Percentiles rank a stretch among this genome's conserved stretches.
These are phyloP conservation scores for Phytophthora uliginosa DNA, from an alignment of 352 stramenopile species.

Conservation along the genomic window DNA sequence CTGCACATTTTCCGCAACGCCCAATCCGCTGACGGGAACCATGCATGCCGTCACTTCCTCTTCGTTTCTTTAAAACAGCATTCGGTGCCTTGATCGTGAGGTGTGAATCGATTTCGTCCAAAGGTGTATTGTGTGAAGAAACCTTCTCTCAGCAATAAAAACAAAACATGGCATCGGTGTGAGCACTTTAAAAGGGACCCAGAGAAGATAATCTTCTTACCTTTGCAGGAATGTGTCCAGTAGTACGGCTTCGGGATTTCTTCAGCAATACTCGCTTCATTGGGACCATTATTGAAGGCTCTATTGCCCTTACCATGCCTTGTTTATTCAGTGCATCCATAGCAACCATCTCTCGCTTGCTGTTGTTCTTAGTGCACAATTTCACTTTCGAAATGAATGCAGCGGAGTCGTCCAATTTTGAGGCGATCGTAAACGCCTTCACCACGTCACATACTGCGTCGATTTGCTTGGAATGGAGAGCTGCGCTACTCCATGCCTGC, in stretches of 20 bases:
- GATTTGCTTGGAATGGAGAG: conserved; percentile 57
- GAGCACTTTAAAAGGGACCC: background rate
- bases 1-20: conserved; percentile 81
- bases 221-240: conserved; percentile 35
- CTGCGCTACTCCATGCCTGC: conserved; percentile 78
- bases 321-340: conserved; percentile 52
- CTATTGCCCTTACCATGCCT: conserved; percentile 40
- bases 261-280: conserved; percentile 35
- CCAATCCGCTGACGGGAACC: conserved; percentile 76
- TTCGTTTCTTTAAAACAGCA: conserved; percentile 44
- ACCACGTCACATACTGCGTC: conserved; percentile 51
- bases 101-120: conserved; percentile 25
- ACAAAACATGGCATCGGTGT: background rate
- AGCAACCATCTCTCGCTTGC: conserved; percentile 46
- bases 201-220: conserved; percentile 10
- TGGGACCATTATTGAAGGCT: conserved; percentile 34
- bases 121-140: conserved; percentile 4
- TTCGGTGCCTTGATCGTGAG: conserved; percentile 32
- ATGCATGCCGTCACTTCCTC: conserved; percentile 38
- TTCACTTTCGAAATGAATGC: conserved; percentile 48
- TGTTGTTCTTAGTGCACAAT: conserved; percentile 46
- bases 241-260: conserved; percentile 29
- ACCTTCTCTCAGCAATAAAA: conserved; percentile 29
- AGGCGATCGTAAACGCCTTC: conserved; percentile 46
- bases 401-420: conserved; percentile 25